A percentile compares a stretch with the other conserved stretches of the same genome.
These are phyloP conservation scores for Epichloe glyceriae DNA, from an alignment of 2,329 filamentous ascomycete species.

Conservation along the genomic window DNA sequence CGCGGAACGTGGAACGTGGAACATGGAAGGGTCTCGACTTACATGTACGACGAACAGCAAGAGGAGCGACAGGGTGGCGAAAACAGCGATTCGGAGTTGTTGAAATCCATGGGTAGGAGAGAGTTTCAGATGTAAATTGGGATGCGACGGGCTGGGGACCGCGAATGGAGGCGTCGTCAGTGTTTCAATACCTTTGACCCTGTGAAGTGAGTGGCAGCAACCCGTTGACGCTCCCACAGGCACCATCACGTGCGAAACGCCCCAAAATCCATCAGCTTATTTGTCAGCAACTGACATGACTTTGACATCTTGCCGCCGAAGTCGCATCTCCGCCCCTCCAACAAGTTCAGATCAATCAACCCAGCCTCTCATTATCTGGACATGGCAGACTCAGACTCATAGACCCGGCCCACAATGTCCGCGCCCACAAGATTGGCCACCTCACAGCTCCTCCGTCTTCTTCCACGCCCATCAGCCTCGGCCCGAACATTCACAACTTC, in stretches of 20 bases:
- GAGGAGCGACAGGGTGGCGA: neutral
- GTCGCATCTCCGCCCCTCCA: neutral
- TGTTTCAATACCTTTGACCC: no score
- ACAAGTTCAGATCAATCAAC: neutral
- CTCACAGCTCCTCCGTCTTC: conserved; percentile 18
- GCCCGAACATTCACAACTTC: conserved; percentile 18
- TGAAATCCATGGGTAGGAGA: neutral
- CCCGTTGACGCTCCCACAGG: neutral
- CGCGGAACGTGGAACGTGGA: neutral
- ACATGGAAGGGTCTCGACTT: neutral
- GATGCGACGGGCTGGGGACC: neutral
- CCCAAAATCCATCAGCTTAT: neutral
- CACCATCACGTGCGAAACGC: neutral
- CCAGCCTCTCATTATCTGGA: neutral
- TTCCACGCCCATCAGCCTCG: conserved; percentile 11
- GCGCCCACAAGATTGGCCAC: conserved; percentile 17
- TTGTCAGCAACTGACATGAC: neutral
- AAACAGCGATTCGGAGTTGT: neutral
- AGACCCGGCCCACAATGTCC: conserved; percentile 14
- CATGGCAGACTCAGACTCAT: neutral
- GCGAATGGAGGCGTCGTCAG: neutral
- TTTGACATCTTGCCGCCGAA: neutral
- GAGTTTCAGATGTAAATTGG: neutral
- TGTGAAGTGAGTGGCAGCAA: no score
- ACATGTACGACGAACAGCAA: neutral